Evolutionary conservation across 768 basidiomycete species (phyloP).

Genomic region (Butyriboletus loyo): DNA sequence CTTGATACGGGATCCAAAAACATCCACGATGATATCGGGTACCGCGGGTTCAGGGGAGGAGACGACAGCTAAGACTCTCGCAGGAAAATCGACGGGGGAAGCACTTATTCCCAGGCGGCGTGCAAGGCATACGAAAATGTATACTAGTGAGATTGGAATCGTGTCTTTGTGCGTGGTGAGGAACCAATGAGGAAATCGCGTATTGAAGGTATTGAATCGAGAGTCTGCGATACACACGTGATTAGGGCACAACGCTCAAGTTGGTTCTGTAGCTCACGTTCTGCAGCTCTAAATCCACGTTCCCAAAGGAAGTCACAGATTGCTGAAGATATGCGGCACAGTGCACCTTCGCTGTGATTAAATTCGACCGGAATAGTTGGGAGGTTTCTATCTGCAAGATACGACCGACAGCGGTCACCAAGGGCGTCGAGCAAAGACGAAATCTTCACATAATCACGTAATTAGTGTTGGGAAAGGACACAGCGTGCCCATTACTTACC

Average conservation of each 20-base stretch:
- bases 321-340: slow-evolving; percentile 33
- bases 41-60: slow-evolving; percentile 33
- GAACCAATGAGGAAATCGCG: slow-evolving; percentile 60
- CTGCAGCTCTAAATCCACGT: slow-evolving; percentile 45
- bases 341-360: slow-evolving; percentile 30
- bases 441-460: slow-evolving; percentile 32
- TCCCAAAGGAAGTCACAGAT: slow-evolving; percentile 51
- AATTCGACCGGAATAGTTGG: slow-evolving; percentile 30
- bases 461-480: background rate
- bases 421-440: slow-evolving; percentile 39
- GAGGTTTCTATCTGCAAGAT: slow-evolving; percentile 31
- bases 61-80: slow-evolving; percentile 52
- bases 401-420: slow-evolving; percentile 37
- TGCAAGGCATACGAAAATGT: slow-evolving; percentile 54
- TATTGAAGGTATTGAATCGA: slow-evolving; percentile 43
- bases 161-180: slow-evolving; percentile 47
- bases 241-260: background rate
- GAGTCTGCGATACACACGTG: slow-evolving; percentile 23
- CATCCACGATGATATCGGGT: slow-evolving; percentile 45
- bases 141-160: slow-evolving; percentile 59
- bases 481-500: slow-evolving; percentile 29
- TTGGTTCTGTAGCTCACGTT: slow-evolving; percentile 32
- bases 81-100: slow-evolving; percentile 54
- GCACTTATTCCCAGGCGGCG: slow-evolving; percentile 50
- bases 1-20: slow-evolving; percentile 39